Percentiles rank a stretch among this genome's conserved stretches.
phyloP scores from a whole-genome alignment of 345 rosid genomes.

The Ricinus communis region DNA sequence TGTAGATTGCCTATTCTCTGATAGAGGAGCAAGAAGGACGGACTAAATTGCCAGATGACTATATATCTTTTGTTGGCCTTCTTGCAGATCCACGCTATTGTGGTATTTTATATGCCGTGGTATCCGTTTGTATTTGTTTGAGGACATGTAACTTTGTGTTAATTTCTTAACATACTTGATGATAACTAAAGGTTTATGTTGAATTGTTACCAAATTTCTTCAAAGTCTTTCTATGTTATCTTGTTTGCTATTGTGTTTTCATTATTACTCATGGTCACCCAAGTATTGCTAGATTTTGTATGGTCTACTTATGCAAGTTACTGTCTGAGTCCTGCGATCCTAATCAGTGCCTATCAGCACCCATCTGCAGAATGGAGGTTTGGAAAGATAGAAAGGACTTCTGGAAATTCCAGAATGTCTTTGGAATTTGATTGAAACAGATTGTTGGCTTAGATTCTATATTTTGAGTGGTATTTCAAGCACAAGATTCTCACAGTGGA shows the following conservation, averaged over 20 bases:
- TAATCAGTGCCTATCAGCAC: neutral
- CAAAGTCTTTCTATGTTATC: no score
- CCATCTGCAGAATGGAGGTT: neutral
- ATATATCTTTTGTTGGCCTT: constrained; percentile 91
- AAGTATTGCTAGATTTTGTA: neutral
- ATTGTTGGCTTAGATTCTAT: neutral
- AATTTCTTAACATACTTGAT: constrained; percentile 10
- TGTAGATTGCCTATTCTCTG: constrained; percentile 82
- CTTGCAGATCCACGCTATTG: constrained; percentile 97
- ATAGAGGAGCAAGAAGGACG: constrained; percentile 92
- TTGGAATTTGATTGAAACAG: neutral
- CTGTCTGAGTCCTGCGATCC: neutral
- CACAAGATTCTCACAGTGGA: neutral
- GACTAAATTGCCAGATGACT: constrained; percentile 55
- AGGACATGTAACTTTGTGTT: constrained; percentile 10
- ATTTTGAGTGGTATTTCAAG: no score
- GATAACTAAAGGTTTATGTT: constrained; percentile 2
- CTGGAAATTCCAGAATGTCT: neutral
- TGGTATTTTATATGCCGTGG: constrained; percentile 60
- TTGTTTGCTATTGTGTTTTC: no score
- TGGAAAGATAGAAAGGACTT: neutral
- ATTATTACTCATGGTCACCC: no score
- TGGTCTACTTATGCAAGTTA: neutral
- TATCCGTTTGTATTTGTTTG: constrained; percentile 32
- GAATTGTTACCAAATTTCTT: neutral